phyloP scores from a whole-genome alignment of 2,329 filamentous ascomycete species.

The Blastomyces parvus region DNA sequence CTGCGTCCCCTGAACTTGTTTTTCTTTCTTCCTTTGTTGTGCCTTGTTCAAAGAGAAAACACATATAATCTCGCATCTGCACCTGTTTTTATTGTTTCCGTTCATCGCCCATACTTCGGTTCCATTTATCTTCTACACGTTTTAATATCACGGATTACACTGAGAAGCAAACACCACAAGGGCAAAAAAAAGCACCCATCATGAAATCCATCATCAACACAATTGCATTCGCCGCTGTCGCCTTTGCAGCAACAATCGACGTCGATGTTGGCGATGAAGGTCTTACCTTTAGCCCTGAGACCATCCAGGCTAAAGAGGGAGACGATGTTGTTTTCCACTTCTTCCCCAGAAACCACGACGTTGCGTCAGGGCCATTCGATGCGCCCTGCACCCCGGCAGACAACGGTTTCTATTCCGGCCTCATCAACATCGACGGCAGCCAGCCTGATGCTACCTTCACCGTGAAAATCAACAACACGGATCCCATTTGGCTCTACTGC shows the following conservation, averaged over 20 bases:
- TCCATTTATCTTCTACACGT: not conserved
- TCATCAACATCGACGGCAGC: constrained; percentile 11
- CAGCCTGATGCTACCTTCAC: constrained; percentile 29
- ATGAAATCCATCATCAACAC: constrained; percentile 8
- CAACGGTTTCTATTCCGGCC: constrained; percentile 14
- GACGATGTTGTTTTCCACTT: constrained; percentile 16
- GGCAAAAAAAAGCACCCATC: not conserved
- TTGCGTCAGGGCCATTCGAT: constrained; percentile 13
- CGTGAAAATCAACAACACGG: constrained; percentile 37
- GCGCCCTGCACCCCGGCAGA: constrained; percentile 11
- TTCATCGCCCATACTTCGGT: not conserved
- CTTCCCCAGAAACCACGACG: constrained; percentile 13
- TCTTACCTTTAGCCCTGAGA: constrained; percentile 12
- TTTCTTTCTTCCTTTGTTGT: not conserved
- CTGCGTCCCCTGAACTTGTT: not conserved
- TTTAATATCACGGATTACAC: not conserved
- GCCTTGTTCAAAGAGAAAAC: not conserved
- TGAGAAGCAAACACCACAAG: not conserved
- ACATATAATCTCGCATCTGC: not conserved
- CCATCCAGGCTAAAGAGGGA: constrained; percentile 10
- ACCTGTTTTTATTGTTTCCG: not conserved
- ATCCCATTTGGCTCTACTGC: constrained; percentile 45
- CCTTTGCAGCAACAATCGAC: constrained; percentile 11
- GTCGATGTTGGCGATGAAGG: constrained; percentile 14
- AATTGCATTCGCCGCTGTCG: constrained; percentile 5